phyloP scores from a whole-genome alignment of 768 basidiomycete species.

The Rhodotorula sphaerocarpa region DNA sequence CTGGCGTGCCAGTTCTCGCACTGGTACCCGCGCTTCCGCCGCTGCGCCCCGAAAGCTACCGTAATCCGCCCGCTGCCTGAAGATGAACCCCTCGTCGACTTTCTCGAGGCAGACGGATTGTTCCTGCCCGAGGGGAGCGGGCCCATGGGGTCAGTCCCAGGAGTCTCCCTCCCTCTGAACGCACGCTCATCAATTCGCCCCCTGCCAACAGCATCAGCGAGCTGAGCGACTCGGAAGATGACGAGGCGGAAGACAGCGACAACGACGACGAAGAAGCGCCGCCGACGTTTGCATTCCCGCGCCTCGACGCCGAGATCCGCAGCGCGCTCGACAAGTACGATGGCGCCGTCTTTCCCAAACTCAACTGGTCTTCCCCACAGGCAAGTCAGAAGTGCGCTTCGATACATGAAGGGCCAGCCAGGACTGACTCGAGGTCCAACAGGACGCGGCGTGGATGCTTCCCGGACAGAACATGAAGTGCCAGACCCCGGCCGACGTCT shows the following conservation, averaged over 20 bases:
- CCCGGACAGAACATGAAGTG: conserved; percentile 70
- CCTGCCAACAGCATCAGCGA: conserved; percentile 46
- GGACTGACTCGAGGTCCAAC: too few species aligned
- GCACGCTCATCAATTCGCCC: not conserved
- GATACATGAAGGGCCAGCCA: too few species aligned
- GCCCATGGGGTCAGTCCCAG: conserved; percentile 53
- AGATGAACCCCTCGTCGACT: conserved; percentile 56
- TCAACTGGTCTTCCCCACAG: conserved; percentile 92
- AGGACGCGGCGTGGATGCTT: conserved; percentile 90
- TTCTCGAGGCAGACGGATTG: conserved; percentile 75
- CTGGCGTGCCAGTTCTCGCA: conserved; percentile 49
- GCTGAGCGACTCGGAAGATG: conserved; percentile 55
- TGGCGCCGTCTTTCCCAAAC: conserved; percentile 83
- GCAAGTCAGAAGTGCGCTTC: too few species aligned
- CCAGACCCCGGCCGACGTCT: conserved; percentile 78
- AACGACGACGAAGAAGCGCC: conserved; percentile 36
- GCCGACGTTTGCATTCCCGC: conserved; percentile 62
- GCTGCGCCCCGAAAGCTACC: conserved; percentile 61
- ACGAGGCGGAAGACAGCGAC: conserved; percentile 42
- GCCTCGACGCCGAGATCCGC: conserved; percentile 66
- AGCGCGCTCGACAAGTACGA: conserved; percentile 56
- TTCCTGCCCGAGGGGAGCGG: conserved; percentile 75
- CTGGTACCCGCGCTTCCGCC: conserved; percentile 69
- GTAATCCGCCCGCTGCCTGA: conserved; percentile 58
- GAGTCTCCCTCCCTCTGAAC: not conserved